Conservation (phyloP, 768 basidiomycete species). For the Agrocybe chaxingu region DNA sequence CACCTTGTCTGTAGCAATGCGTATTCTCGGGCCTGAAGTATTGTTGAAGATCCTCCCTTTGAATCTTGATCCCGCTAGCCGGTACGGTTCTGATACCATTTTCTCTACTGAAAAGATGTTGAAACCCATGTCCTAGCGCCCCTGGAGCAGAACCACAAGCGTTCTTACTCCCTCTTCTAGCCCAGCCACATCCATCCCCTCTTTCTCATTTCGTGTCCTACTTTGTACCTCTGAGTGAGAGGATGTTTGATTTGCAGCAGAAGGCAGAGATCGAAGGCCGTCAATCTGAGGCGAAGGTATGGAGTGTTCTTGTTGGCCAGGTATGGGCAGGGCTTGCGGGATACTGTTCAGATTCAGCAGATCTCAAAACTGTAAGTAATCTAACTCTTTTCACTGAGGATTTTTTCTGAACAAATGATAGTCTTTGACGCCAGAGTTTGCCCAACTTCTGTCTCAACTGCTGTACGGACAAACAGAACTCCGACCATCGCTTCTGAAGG, state of each 20-base stretch:
- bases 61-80: constrained; percentile 77
- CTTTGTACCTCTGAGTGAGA: constrained; percentile 92
- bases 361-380: constrained; percentile 60
- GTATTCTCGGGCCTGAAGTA: constrained; percentile 79
- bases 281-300: constrained; percentile 88
- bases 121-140: constrained; percentile 38
- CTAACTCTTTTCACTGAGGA: constrained; percentile 4
- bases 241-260: constrained; percentile 86
- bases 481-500: constrained; percentile 77
- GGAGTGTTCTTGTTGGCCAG: constrained; percentile 90
- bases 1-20: constrained; percentile 77
- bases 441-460: constrained; percentile 88
- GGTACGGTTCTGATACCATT: constrained; percentile 43
- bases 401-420: constrained; percentile 25
- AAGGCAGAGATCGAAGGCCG: constrained; percentile 71
- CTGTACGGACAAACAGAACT: constrained; percentile 89
- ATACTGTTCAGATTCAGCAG: constrained; percentile 81
- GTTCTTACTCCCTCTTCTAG: constrained; percentile 84
- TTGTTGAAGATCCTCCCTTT: constrained; percentile 75
- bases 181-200: constrained; percentile 76
- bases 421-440: constrained; percentile 74
- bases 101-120: neutral
- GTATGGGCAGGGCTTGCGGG: constrained; percentile 91
- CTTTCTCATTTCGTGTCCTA: constrained; percentile 83
- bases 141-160: constrained; percentile 83